phyloP scores from a whole-genome alignment of 2,329 filamentous ascomycete species.

The Diaporthe citri region DNA sequence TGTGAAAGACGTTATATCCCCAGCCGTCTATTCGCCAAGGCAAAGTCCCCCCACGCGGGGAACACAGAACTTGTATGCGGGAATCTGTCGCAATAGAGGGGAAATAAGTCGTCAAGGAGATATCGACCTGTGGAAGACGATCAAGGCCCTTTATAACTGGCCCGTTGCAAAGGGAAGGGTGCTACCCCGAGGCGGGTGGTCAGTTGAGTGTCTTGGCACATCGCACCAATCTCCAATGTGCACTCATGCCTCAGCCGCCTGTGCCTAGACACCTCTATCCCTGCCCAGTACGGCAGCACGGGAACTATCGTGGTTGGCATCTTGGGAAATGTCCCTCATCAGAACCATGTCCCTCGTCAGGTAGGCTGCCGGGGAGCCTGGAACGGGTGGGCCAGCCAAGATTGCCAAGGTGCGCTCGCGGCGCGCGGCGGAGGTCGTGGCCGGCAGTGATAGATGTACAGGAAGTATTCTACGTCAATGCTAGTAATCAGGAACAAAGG shows the following conservation, averaged over 20 bases:
- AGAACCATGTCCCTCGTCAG: not conserved
- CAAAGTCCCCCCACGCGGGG: not conserved
- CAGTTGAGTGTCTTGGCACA: not conserved
- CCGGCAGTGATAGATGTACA: not conserved
- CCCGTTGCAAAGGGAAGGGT: not conserved
- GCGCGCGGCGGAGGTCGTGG: constrained; percentile 5
- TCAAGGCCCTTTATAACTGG: constrained; percentile 1
- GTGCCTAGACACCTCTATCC: not conserved
- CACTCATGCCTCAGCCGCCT: not conserved
- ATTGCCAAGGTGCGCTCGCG: constrained; percentile 27
- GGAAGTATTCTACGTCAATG: not conserved
- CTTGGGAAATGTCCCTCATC: not conserved
- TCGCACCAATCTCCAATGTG: not conserved
- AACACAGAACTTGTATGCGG: not conserved
- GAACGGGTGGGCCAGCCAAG: constrained; percentile 15
- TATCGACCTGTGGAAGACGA: not conserved
- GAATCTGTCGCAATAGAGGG: constrained; percentile 27
- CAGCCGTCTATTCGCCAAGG: constrained; percentile 23
- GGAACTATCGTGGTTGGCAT: not conserved
- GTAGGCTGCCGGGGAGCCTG: not conserved
- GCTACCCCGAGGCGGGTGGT: not conserved
- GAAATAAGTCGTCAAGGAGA: constrained; percentile 30
- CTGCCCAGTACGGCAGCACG: not conserved
- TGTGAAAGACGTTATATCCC: constrained; percentile 22
- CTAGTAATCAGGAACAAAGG: not conserved